Base-by-base conservation (phyloP, 495 filamentous ascomycete species). In the Cryomyces minteri region DNA sequence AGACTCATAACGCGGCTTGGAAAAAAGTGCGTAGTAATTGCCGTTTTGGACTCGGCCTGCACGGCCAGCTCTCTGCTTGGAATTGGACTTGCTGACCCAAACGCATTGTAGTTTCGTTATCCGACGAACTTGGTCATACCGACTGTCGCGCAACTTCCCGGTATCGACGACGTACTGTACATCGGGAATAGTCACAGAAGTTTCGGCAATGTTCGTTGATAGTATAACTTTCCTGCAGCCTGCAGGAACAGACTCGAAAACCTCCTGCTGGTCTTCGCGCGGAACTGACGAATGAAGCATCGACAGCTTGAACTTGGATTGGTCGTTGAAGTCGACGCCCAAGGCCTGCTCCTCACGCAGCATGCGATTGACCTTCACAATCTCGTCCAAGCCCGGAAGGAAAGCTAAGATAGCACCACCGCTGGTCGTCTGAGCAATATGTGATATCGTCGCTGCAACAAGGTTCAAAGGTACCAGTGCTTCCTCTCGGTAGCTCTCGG, bases 181-280 rank as follows among this genome's bases (percentile, higher is more conserved):
- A 46, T 77, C 74, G 7, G 73, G 67, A 36, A 78, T 68, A 3
- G 74, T 78, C 31, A 78, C 53, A 4, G 73, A 76, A 0, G 74
- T 76, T 51, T 78, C 74, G 3, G 73, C 72, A 43, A 78, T 70
- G 50, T 78, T 74, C 0, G 74, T 78, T 8, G 73, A 61, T 8
- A 78, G 57, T 37, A 78, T 68, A 30, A 78, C 63, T 48, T 74
- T 69, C 36, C 74, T 62, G 38, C 69, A 70, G 14, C 69, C 72
- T 40, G 51, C 31, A 11, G 68, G 67, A 6, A 67, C 54, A 5
- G 63, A 52, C 3, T 59, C 56, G 48, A 69, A 66, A 25, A 74
- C 59, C 12, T 70, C 65, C 4, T 55, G 58, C 45, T 74, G 67
- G 25, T 56, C 57, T 9, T 64, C 62, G 31, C 43, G 47, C 5